Conservation (phyloP, 1,284 basidiomycete species). For the Paramarasmius palmivorus region DNA sequence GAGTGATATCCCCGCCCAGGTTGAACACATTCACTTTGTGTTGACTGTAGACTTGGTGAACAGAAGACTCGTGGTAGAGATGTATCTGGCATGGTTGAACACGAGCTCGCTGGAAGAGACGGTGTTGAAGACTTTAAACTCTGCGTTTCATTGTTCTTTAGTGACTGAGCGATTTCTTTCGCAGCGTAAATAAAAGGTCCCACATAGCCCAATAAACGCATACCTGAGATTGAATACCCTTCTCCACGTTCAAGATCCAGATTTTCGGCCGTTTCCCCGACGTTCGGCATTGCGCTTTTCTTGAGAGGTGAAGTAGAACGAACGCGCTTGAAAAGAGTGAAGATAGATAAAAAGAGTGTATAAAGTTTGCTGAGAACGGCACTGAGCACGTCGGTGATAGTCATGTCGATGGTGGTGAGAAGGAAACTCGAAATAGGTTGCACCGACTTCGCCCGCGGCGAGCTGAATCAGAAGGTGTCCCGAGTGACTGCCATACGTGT, state of each 20-base stretch:
- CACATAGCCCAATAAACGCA: too few species aligned
- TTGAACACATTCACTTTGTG: too few species aligned
- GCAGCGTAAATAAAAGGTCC: too few species aligned
- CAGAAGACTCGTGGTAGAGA: too few species aligned
- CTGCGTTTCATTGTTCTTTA: too few species aligned
- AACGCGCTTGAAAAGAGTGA: neutral
- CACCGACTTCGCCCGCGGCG: neutral
- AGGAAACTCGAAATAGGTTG: neutral
- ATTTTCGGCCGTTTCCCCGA: neutral
- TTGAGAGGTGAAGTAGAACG: neutral
- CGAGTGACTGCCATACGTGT: neutral
- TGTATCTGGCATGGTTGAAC: too few species aligned
- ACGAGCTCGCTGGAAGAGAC: too few species aligned
- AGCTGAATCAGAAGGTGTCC: neutral
- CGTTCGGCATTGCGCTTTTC: neutral
- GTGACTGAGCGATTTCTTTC: too few species aligned
- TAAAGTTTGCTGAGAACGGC: neutral
- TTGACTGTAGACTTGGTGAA: too few species aligned
- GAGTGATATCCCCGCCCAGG: too few species aligned
- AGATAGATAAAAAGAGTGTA: conserved; percentile 1
- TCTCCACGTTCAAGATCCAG: conserved; percentile 3
- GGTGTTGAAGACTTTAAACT: too few species aligned
- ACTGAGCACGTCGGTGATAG: neutral
- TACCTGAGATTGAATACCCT: neutral
- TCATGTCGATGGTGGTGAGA: neutral